Percentiles rank a stretch among this genome's conserved stretches.
Conservation (phyloP, 345 rosid species). For the Acer negundo region DNA sequence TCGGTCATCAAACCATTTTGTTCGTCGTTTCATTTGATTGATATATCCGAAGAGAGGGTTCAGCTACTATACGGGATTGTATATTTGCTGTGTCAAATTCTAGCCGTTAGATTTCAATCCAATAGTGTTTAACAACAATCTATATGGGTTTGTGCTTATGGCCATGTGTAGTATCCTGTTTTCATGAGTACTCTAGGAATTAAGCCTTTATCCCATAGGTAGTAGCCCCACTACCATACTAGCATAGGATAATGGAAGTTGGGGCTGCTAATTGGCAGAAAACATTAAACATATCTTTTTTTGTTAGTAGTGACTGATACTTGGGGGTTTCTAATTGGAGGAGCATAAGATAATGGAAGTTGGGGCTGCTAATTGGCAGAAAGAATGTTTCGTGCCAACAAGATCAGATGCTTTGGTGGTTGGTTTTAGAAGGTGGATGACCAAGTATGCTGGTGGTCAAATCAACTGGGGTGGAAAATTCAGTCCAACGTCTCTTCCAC, state of each 20-base stretch:
- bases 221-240: too few relatives aligned
- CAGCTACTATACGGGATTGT: too few relatives aligned
- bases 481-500: conserved; percentile 58
- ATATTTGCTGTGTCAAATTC: too few relatives aligned
- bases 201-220: too few relatives aligned
- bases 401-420: conserved; percentile 73
- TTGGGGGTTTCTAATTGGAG: conserved; percentile 32
- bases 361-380: conserved; percentile 76
- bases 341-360: conserved; percentile 75
- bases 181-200: too few relatives aligned
- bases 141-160: too few relatives aligned
- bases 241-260: conserved; percentile 62
- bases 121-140: too few relatives aligned
- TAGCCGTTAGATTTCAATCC: too few relatives aligned
- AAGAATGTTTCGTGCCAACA: conserved; percentile 79
- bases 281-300: neutral
- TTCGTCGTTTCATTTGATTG: too few relatives aligned
- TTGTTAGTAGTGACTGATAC: neutral
- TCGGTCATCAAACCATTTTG: too few relatives aligned
- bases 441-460: conserved; percentile 59
- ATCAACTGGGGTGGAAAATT: conserved; percentile 77
- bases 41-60: too few relatives aligned
- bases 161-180: too few relatives aligned
- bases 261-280: conserved; percentile 70
- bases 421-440: conserved; percentile 76